Conservation (phyloP, 2,329 filamentous ascomycete species). For the Shiraia sp. region DNA sequence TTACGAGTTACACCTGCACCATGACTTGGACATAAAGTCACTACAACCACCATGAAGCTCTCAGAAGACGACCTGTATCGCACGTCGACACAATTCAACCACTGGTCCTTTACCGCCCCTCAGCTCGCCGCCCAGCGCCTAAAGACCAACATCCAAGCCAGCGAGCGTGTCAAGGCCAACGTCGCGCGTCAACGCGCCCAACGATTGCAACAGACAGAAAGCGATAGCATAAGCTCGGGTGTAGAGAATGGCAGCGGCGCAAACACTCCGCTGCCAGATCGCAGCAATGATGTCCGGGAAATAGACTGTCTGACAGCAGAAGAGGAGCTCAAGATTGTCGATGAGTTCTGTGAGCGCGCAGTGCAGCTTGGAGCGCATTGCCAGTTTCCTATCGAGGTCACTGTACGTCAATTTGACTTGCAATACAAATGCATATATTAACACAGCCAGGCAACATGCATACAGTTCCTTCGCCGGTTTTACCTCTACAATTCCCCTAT, state of each 20-base stretch:
- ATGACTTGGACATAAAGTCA: not conserved
- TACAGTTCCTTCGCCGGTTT: slow-evolving; percentile 90
- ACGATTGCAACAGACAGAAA: slow-evolving; percentile 39
- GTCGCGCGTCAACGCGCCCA: slow-evolving; percentile 54
- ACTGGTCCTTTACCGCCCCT: slow-evolving; percentile 87
- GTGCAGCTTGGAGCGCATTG: slow-evolving; percentile 62
- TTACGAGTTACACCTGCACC: not conserved
- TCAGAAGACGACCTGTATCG: slow-evolving; percentile 92
- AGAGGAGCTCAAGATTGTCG: slow-evolving; percentile 81
- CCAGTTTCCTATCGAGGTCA: slow-evolving; percentile 63
- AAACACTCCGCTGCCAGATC: slow-evolving; percentile 24
- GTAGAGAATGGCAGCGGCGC: slow-evolving; percentile 42
- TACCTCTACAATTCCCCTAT: slow-evolving; percentile 95
- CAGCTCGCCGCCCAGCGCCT: slow-evolving; percentile 72
- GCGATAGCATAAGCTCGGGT: slow-evolving; percentile 23
- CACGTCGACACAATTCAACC: slow-evolving; percentile 82
- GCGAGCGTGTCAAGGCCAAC: slow-evolving; percentile 66
- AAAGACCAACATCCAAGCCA: slow-evolving; percentile 78
- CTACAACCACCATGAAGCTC: slow-evolving; percentile 51
- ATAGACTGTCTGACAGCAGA: slow-evolving; percentile 81
- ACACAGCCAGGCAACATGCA: slow-evolving; percentile 70
- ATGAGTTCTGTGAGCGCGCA: slow-evolving; percentile 72
- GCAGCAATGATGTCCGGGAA: slow-evolving; percentile 41
- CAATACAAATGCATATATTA: slow-evolving; percentile 4
- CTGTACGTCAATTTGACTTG: slow-evolving; percentile 45